Evolutionary conservation across 371 early-diverging fungal species (phyloP), one percentile per base, ranked within the genome.

Genomic region (Syncephalastrum racemosum): DNA sequence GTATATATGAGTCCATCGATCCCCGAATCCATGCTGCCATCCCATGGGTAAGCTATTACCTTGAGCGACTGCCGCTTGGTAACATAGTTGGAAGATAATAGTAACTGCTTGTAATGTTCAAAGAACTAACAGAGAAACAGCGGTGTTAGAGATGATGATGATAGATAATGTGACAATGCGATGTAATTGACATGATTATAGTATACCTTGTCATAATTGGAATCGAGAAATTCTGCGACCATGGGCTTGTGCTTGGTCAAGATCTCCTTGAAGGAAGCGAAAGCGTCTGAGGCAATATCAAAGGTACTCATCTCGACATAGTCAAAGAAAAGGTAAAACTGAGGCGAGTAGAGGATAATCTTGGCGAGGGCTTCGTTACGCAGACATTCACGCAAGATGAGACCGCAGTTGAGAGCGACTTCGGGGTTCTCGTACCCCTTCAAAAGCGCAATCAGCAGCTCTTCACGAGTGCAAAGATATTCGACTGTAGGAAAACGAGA

Each of bases 251-350:
- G 97, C 60, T 90, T 88, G 44, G 96, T 95, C 62, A 98, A 71
- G n/a, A 94, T 81, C 68, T 98, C 98, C 77, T 95, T 95, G 75
- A 98, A 97, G 23, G 95, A 96, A 22, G 94, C 95, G 74, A 98
- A 98, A 0, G 99, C 97, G 71, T 98, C 99, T 23, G 92, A 92
- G 8, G 98, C 95, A 48, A 96, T 91, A 78, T 98, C 99, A 83
- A 98, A 98, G 1, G 96, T 97, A 56, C 91, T 87, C 70, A 91
- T 85, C 73, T 98, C 96, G 14, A 97, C 97, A 69, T 95, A 98
- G 15, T 82, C 81, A 63, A 97, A 97, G 54, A 97, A 95, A 59
- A 85, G 81, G 81, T 94, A 94, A 62, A 98, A 96, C 53, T 89
- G 82, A 23, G 72, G 79, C n/a, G 90, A 87, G 65, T 89, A 85